Evolutionary conservation across 2,329 filamentous ascomycete species (phyloP), one percentile per base, ranked within the genome.

Genomic region (Aspergillus tamarii): DNA sequence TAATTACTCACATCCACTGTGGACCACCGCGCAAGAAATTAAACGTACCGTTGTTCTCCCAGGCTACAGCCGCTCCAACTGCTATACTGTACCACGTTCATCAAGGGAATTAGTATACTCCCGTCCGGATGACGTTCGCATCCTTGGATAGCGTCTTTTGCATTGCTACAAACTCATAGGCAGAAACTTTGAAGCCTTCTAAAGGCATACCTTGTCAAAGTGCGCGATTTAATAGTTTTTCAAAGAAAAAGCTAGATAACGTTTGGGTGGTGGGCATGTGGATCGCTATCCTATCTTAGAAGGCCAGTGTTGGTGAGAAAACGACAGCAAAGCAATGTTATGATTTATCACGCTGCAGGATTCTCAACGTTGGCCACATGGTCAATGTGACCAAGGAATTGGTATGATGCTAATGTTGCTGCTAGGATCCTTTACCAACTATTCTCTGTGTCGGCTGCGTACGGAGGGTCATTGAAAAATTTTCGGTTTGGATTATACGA

Each of bases 151-250:
- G 30, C 9, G n/a, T 11, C n/a, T 55, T 55, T 55, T 36, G n/a
- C 11, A 11, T 55, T 28, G n/a, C 23, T 26, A 36, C 34, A 39
- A 26, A 23, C 23, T 39, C 30, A 36, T 10, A 55, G 52, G 52
- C 52, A 55, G 52, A 39, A 55, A 55, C 32, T 36, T 55, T 21
- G 14, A 55, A 9, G n/a, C 52, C 52, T 55, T 39, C 21, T 19
- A 32, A 39, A 55, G 26, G 23, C 14, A n/a, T 54, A 21, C 7
- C 11, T 54, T 9, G 12, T 16, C 11, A 16, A 39, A 39, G 26
- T 32, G n/a, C 52, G 52, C 52, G 52, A 34, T 54, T 54, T 54
- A 19, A 54, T 36, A 36, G n/a, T n/a, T 14, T 21, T 36, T 10
- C 19, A 21, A 23, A 54, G 30, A 54, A n/a, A 36, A 50, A 19